Conservation (phyloP, 2,329 filamentous ascomycete species). For the Microthyrium microscopicum region DNA sequence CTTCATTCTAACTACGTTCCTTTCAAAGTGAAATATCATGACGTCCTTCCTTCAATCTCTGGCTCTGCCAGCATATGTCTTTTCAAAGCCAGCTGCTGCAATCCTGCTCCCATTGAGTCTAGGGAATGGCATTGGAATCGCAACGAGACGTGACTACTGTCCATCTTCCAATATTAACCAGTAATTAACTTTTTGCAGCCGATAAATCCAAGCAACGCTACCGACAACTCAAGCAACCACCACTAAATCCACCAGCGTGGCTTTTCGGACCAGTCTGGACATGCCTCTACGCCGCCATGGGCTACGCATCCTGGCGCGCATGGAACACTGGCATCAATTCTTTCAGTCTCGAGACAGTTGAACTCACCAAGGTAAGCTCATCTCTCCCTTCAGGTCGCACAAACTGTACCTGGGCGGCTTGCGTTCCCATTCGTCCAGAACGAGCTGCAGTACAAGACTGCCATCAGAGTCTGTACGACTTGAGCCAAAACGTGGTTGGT, state of each 20-base stretch:
- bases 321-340: slow-evolving; percentile 46
- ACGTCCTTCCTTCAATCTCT: slow-evolving; percentile 65
- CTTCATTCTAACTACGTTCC: not conserved
- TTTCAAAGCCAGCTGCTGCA: slow-evolving; percentile 54
- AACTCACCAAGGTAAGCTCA: slow-evolving; percentile 35
- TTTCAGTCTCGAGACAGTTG: slow-evolving; percentile 25
- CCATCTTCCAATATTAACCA: not conserved
- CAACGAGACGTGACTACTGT: slow-evolving; percentile 40
- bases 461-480: not conserved
- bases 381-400: not conserved
- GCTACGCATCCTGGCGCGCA: slow-evolving; percentile 72
- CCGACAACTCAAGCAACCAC: slow-evolving; percentile 47
- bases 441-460: no score
- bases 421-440: not conserved
- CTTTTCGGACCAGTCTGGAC: slow-evolving; percentile 45
- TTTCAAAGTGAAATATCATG: slow-evolving; percentile 33
- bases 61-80: slow-evolving; percentile 55
- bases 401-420: not conserved
- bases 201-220: slow-evolving; percentile 46
- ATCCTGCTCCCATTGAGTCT: slow-evolving; percentile 60
- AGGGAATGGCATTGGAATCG: slow-evolving; percentile 58
- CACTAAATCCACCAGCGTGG: slow-evolving; percentile 38
- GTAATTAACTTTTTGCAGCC: slow-evolving; percentile 21
- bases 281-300: slow-evolving; percentile 53
- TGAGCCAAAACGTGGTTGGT: not conserved